These are phyloP conservation scores for Zymoseptoria brevis DNA, from an alignment of 2,329 filamentous ascomycete genomes.

Conservation along the genomic window DNA sequence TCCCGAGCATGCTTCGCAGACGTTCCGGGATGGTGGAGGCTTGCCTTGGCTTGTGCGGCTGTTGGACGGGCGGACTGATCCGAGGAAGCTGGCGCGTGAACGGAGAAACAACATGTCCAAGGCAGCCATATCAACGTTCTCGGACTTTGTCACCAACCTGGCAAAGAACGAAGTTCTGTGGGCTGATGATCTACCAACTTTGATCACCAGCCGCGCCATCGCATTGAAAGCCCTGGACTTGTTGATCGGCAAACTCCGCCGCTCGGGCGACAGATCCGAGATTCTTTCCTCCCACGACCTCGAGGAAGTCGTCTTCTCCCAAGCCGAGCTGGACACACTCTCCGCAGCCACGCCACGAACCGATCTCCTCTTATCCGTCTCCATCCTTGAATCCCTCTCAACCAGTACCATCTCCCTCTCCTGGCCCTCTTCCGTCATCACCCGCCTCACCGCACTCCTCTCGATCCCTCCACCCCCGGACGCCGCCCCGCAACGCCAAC, in stretches of 20 bases:
- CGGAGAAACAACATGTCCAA: constrained; percentile 62
- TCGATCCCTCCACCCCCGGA: constrained; percentile 6
- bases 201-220: constrained; percentile 55
- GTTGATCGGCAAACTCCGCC: constrained; percentile 44
- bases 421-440: constrained; percentile 20
- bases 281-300: constrained; percentile 35
- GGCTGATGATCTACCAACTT: constrained; percentile 44
- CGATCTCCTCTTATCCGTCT: constrained; percentile 42
- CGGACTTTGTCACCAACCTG: constrained; percentile 42
- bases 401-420: constrained; percentile 15
- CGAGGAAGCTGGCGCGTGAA: constrained; percentile 54
- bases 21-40: constrained; percentile 35
- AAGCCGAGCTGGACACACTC: constrained; percentile 7
- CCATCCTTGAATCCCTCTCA: constrained; percentile 29
- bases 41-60: constrained; percentile 45
- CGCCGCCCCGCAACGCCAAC: constrained; percentile 4
- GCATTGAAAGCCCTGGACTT: constrained; percentile 57
- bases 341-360: constrained; percentile 28
- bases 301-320: constrained; percentile 10
- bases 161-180: constrained; percentile 47
- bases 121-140: constrained; percentile 50
- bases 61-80: constrained; percentile 37
- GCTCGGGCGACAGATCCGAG: constrained; percentile 38
- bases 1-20: constrained; percentile 51
- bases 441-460: constrained; percentile 14